Evolutionary conservation across 2,329 filamentous ascomycete genomes (phyloP).

Genomic region (Ophiocordyceps camponoti-floridani): DNA sequence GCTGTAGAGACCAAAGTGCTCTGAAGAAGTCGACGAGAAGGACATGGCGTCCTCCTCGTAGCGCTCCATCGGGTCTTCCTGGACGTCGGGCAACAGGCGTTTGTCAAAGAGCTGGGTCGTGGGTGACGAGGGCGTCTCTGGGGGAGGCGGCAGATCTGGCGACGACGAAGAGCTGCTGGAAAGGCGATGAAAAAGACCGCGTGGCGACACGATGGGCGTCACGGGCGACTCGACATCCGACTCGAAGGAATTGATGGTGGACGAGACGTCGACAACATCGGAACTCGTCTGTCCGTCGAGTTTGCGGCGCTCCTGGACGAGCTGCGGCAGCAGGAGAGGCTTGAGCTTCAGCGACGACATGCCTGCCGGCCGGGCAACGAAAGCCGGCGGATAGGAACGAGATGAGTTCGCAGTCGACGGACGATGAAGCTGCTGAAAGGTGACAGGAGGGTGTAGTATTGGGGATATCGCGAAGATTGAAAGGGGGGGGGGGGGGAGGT

Average conservation of each 20-base stretch:
- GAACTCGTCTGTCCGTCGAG: constrained; percentile 16
- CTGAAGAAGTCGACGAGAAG: neutral
- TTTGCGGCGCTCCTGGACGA: constrained; percentile 31
- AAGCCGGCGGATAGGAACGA: neutral
- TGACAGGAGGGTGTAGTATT: too few relatives aligned
- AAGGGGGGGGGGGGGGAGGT: too few relatives aligned
- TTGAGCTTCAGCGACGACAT: constrained; percentile 30
- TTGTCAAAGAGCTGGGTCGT: constrained; percentile 30
- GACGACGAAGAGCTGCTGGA: too few relatives aligned
- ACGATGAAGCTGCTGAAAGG: too few relatives aligned
- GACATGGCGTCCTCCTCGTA: constrained; percentile 30
- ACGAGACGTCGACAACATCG: constrained; percentile 19
- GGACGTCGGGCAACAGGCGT: constrained; percentile 58
- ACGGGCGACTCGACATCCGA: constrained; percentile 54
- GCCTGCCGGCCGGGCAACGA: constrained; percentile 2
- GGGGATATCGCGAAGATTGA: neutral
- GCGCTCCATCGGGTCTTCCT: constrained; percentile 63
- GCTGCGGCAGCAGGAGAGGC: constrained; percentile 33
- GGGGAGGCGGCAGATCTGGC: constrained; percentile 39
- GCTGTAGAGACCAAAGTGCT: constrained; percentile 34
- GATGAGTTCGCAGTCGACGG: neutral
- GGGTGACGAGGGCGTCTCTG: constrained; percentile 7
- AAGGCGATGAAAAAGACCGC: constrained; percentile 39
- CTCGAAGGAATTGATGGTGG: constrained; percentile 33
- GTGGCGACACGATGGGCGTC: constrained; percentile 51